Evolutionary conservation across 768 basidiomycete species (phyloP), one percentile per base, ranked within the genome.

Genomic region (Russula olivacea): DNA sequence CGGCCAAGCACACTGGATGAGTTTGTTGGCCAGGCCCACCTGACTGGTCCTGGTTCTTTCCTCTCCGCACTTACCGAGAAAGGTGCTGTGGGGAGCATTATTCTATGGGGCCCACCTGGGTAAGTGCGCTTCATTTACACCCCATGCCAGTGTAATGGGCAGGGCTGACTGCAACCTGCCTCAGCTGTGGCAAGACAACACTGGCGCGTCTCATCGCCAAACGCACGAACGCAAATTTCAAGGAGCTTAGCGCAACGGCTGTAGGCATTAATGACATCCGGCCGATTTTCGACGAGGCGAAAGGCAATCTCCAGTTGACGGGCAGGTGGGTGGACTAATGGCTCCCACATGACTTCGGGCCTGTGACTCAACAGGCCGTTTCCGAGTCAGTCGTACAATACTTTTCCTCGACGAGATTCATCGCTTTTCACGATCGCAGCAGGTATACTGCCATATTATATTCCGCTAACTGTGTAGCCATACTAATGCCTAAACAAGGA

Each of bases 371-470:
- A 49, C 23, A 17, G 3, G 15, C 53, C 21, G 15, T 32, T 2
- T 8, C n/a, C n/a, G n/a, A n/a, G n/a, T n/a, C 63, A 90, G 88
- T 66, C 80, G 80, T 66, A 93, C 91, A 0, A 75, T 91, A 38
- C 69, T 93, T 15, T 93, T 93, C 71, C 74, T 93, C 60, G 92
- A 94, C 68, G 91, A 93, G 73, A 85, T 93, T 15, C 91, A 92
- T 75, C 83, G 90, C 1, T 91, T 89, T 70, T 88, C 83, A 71
- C 86, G 83, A 67, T 76, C 81, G 7, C 86, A 88, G 66, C 88
- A 90, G 74, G 86, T 85, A 63, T 30, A 14, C 40, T 1, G 7
- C 25, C 12, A 6, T 36, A 30, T 3, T 32, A 6, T 36, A 30
- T 3, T 32, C 14, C 45, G 32, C 45, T 25, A 21, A 21, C n/a